A percentile compares a stretch with the other conserved stretches of the same genome.
phyloP scores from a whole-genome alignment of 192 early-diverging fungal genomes.

The Coemansia sp. region DNA sequence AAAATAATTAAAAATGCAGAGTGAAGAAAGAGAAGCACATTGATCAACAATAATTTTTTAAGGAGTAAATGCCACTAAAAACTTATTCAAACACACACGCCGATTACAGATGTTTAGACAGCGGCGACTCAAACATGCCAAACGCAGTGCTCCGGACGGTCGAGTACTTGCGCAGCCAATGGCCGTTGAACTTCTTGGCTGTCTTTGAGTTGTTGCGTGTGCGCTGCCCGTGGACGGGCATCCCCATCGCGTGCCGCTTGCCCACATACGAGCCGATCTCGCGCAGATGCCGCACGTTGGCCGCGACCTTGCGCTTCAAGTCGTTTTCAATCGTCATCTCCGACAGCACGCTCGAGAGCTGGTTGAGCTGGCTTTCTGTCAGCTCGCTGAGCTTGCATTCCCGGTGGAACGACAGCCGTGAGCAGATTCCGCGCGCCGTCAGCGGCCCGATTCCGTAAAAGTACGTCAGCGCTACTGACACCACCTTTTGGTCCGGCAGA shows the following conservation, averaged over 20 bases:
- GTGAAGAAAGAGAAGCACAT: not conserved
- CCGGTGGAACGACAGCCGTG: conserved; percentile 79
- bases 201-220: conserved; percentile 86
- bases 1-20: conserved; percentile 7
- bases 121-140: conserved; percentile 30
- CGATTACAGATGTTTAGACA: conserved; percentile 29
- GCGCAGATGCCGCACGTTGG: conserved; percentile 71
- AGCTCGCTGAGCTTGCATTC: conserved; percentile 86
- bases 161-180: conserved; percentile 50
- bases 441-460: conserved; percentile 90
- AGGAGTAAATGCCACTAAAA: too few species aligned
- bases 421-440: conserved; percentile 73
- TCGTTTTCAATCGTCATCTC: conserved; percentile 86
- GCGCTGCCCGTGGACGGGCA: conserved; percentile 88
- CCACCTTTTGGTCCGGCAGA: conserved; percentile 86
- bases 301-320: conserved; percentile 65
- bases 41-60: too few species aligned
- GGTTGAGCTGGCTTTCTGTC: conserved; percentile 81
- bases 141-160: conserved; percentile 23
- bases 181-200: conserved; percentile 78
- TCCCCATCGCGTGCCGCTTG: conserved; percentile 76
- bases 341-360: conserved; percentile 80
- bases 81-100: too few species aligned
- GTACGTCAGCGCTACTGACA: conserved; percentile 76
- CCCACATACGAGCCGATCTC: conserved; percentile 77